Conservation (phyloP, 2,329 filamentous ascomycete species). For the Trichoderma sp. region DNA sequence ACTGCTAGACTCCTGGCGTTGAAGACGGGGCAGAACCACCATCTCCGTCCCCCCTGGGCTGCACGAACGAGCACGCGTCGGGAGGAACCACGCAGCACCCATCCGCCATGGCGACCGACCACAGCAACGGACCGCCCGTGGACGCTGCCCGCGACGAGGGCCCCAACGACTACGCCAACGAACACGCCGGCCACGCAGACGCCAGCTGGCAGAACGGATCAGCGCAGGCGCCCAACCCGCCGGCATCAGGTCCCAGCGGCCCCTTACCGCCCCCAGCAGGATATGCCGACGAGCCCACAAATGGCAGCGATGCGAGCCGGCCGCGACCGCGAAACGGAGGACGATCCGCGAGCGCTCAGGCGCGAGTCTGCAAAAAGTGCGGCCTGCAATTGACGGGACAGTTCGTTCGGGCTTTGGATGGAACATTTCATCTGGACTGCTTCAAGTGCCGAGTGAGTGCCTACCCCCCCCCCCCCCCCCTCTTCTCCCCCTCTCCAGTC, state of each 20-base stretch:
- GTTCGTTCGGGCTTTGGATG: slow-evolving; percentile 90
- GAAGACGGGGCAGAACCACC: slow-evolving; percentile 33
- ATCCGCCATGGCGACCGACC: slow-evolving; percentile 51
- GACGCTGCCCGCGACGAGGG: slow-evolving; percentile 43
- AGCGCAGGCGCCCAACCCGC: slow-evolving; percentile 42
- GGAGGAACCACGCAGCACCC: slow-evolving; percentile 33
- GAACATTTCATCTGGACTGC: slow-evolving; percentile 95
- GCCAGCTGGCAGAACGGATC: slow-evolving; percentile 44
- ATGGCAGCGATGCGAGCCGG: slow-evolving; percentile 60
- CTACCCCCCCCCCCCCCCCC: not conserved
- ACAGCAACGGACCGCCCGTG: slow-evolving; percentile 47
- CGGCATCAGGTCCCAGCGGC: slow-evolving; percentile 42
- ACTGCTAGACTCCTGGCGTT: slow-evolving; percentile 40
- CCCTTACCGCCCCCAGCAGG: slow-evolving; percentile 37
- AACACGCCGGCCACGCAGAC: slow-evolving; percentile 40
- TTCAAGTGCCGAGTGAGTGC: slow-evolving; percentile 86
- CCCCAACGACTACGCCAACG: slow-evolving; percentile 35
- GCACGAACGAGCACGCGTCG: slow-evolving; percentile 32
- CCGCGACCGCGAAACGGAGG: slow-evolving; percentile 55
- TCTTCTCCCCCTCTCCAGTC: not conserved
- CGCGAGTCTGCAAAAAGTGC: slow-evolving; percentile 82
- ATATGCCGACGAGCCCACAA: slow-evolving; percentile 51
- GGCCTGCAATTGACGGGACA: slow-evolving; percentile 86
- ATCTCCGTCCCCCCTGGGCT: slow-evolving; percentile 35
- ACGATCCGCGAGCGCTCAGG: slow-evolving; percentile 60